These are phyloP conservation scores for Penicillium vulpinum DNA, from an alignment of 2,329 filamentous ascomycete genomes.

Conservation along the genomic window DNA sequence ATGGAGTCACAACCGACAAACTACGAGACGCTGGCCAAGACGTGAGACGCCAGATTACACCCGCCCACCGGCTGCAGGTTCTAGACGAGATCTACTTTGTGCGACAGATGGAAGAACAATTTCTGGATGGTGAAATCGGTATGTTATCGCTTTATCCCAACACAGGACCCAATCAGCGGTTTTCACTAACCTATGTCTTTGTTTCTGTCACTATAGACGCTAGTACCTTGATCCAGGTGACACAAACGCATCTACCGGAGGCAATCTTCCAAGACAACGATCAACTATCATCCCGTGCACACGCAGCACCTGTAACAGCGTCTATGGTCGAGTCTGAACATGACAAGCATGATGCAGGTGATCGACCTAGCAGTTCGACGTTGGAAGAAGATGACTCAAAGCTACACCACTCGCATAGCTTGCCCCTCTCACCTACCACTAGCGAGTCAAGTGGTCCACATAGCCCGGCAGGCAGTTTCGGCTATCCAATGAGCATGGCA, in stretches of 20 bases:
- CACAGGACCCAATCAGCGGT: neutral
- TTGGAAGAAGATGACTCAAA: constrained; percentile 10
- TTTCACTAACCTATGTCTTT: neutral
- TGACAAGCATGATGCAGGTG: constrained; percentile 3
- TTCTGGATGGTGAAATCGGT: constrained; percentile 33
- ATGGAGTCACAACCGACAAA: constrained; percentile 35
- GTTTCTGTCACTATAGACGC: constrained; percentile 10
- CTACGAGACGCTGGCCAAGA: constrained; percentile 36
- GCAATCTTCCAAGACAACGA: constrained; percentile 12
- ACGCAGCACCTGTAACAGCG: constrained; percentile 4
- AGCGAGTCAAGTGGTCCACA: constrained; percentile 25
- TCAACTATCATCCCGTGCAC: constrained; percentile 7
- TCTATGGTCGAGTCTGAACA: constrained; percentile 1
- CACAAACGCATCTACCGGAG: constrained; percentile 22
- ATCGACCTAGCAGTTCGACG: neutral
- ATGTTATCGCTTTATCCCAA: neutral
- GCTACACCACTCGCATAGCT: neutral
- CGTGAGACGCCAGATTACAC: constrained; percentile 35
- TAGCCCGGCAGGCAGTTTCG: constrained; percentile 17
- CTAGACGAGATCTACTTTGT: constrained; percentile 40
- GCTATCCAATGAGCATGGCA: constrained; percentile 12
- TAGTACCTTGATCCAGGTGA: constrained; percentile 22
- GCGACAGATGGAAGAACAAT: constrained; percentile 35
- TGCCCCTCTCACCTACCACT: constrained; percentile 22
- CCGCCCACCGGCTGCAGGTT: constrained; percentile 30